phyloP scores from a whole-genome alignment of 192 early-diverging fungal species.

The Allomyces javanicus region DNA sequence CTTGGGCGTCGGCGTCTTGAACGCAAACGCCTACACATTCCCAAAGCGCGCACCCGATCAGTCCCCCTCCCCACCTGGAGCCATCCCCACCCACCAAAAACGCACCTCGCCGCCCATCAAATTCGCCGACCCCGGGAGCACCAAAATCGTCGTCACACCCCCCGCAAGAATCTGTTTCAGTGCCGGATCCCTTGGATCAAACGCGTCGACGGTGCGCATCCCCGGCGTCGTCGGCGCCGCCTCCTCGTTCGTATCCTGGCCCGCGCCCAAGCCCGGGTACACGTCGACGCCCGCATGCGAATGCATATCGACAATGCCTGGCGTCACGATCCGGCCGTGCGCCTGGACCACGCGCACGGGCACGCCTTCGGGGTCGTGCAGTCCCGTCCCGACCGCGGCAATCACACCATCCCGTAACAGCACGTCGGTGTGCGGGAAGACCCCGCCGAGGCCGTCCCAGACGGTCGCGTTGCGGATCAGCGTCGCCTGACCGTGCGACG shows the following conservation, averaged over 20 bases:
- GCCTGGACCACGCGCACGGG: constrained; percentile 28
- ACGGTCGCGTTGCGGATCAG: constrained; percentile 11
- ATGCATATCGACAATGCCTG: constrained; percentile 62
- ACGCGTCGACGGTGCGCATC: constrained; percentile 42
- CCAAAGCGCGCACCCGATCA: too few species aligned
- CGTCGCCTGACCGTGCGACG: background rate
- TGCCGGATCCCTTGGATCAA: constrained; percentile 42
- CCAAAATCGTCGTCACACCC: constrained; percentile 54
- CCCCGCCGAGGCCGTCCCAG: constrained; percentile 14
- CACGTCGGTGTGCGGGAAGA: constrained; percentile 21
- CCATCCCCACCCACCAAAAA: background rate
- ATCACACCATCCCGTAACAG: constrained; percentile 38
- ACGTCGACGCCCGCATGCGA: constrained; percentile 45
- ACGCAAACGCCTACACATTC: constrained; percentile 17
- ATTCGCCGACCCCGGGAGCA: constrained; percentile 55
- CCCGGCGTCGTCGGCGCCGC: constrained; percentile 37
- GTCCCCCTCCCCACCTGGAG: too few species aligned
- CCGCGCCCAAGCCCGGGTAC: constrained; percentile 35
- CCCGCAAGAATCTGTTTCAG: constrained; percentile 37
- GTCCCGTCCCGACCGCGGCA: constrained; percentile 15
- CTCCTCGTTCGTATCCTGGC: constrained; percentile 43
- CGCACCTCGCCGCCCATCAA: constrained; percentile 51
- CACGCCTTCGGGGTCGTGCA: constrained; percentile 9
- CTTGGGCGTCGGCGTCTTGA: constrained; percentile 37
- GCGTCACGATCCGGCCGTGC: constrained; percentile 44